Evolutionary conservation across 164 flowering plant species (phyloP).

Genomic region (Umbilicus rupestris): DNA sequence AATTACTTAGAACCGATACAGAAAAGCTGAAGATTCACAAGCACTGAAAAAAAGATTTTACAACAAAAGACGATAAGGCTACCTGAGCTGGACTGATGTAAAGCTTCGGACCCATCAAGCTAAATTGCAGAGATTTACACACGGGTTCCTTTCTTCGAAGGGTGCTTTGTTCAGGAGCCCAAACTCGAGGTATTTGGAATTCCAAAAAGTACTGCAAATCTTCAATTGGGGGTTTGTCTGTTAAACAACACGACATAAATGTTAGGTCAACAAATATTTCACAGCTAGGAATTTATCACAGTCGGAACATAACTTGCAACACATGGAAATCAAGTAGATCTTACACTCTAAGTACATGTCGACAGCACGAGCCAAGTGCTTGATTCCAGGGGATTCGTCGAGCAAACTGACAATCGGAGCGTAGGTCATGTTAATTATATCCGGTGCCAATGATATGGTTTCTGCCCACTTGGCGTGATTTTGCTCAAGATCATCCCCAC

Average conservation of each 20-base stretch:
- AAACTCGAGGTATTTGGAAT: slow-evolving; percentile 75
- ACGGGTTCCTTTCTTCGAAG: slow-evolving; percentile 88
- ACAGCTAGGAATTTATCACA: neutral
- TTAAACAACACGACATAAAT: slow-evolving; percentile 7
- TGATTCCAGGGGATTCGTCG: slow-evolving; percentile 69
- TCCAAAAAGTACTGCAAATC: slow-evolving; percentile 93
- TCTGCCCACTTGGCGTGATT: slow-evolving; percentile 73
- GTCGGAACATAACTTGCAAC: neutral
- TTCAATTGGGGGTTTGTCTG: slow-evolving; percentile 94
- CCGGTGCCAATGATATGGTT: slow-evolving; percentile 69
- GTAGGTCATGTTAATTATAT: slow-evolving; percentile 88
- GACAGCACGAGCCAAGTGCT: slow-evolving; percentile 83
- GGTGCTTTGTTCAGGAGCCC: slow-evolving; percentile 86
- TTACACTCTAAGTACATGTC: slow-evolving; percentile 88
- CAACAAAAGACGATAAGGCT: slow-evolving; percentile 2
- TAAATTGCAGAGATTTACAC: slow-evolving; percentile 76
- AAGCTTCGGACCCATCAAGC: slow-evolving; percentile 98
- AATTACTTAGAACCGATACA: neutral
- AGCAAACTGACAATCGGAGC: slow-evolving; percentile 79
- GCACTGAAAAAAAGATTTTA: neutral
- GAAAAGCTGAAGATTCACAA: neutral
- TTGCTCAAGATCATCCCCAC: slow-evolving; percentile 96
- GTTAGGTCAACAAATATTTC: neutral
- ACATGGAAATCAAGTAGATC: slow-evolving; percentile 17
- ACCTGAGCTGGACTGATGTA: slow-evolving; percentile 96